Base-by-base conservation (phyloP, 2,329 filamentous ascomycete genomes). In the Fusarium siculi region DNA sequence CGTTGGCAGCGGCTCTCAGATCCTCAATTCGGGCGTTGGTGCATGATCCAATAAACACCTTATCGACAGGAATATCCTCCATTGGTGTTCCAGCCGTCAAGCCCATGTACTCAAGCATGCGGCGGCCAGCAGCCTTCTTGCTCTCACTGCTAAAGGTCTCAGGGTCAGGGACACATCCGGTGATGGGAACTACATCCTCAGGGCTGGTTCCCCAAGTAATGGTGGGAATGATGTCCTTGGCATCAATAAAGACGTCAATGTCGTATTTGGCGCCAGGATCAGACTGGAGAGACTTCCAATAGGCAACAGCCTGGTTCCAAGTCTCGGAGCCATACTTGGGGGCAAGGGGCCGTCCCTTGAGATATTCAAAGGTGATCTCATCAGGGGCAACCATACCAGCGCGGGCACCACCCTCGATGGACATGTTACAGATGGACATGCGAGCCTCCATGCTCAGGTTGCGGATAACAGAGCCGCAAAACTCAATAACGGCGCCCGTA, bases 371-470 rank as follows among this genome's bases (percentile, higher is more conserved):
- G 34, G 96, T 98, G 66, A 87, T 93, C 80, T 98, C 92, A 79
- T 99, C 96, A 9, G 96, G 96, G 15, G 96, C 96, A 67, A 99
- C 92, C 95, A 99, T 97, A 75, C 96, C 96, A 68, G 96, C 96
- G 84, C 96, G 90, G 53, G 96, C 96, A 83, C 96, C 96, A 76
- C 89, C 96, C 87, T 99, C 96, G 77, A 98, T 98, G 19, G 95
- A 95, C 96, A 98, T 98, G 87, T 99, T 99, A 87, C 96, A 98
- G 82, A 99, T 97, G 72, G 95, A 98, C 96, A 99, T 98, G 76
- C 96, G 91, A 47, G 96, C 96, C 84, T 98, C 96, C 90, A 99
- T 97, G 83, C 94, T 97, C 77, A 98, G 87, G 70, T 84, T 85
- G 76, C 94, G 91, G 81, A 99, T 98, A 70, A 96, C 94, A 57